Percentiles rank a stretch among this genome's conserved stretches.
Conservation (phyloP, 768 basidiomycete genomes). For the Leccinum subtestaceum region DNA sequence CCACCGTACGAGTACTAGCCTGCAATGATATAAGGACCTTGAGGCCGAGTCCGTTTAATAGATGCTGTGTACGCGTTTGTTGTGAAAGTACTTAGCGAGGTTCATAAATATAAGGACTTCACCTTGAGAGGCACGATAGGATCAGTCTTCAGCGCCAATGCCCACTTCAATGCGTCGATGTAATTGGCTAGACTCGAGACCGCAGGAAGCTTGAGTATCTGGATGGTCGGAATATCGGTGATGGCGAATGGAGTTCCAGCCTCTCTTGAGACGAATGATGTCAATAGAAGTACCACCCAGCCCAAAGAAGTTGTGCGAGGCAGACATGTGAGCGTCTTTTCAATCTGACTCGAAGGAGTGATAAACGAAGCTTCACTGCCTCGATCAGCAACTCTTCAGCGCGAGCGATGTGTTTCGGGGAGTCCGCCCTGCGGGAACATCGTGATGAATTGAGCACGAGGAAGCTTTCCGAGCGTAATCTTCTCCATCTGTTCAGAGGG, state of each 20-base stretch:
- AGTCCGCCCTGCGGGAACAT: not conserved
- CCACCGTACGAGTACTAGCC: not conserved
- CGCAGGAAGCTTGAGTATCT: not conserved
- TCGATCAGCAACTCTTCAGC: not conserved
- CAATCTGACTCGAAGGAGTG: not conserved
- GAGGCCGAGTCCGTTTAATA: not conserved
- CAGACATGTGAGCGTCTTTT: not conserved
- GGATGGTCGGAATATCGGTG: not conserved
- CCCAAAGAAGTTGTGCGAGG: not conserved
- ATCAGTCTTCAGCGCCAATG: not conserved
- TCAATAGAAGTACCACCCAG: not conserved
- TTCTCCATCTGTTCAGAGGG: not conserved
- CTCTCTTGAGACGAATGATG: not conserved
- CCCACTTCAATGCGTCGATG: not conserved
- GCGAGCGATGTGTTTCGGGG: not conserved
- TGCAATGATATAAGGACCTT: not conserved
- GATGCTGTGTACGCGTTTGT: not conserved
- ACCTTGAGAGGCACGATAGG: conserved; percentile 1
- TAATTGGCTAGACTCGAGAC: not conserved
- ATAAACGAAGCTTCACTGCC: not conserved
- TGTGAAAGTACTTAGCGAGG: not conserved
- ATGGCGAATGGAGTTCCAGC: not conserved
- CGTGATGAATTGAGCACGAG: not conserved
- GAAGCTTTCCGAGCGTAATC: not conserved
- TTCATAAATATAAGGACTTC: not conserved